Evolutionary conservation across 139 green algal genomes (phyloP), one percentile per base, ranked within the genome.

Genomic region (Chlamydomonas incerta): DNA sequence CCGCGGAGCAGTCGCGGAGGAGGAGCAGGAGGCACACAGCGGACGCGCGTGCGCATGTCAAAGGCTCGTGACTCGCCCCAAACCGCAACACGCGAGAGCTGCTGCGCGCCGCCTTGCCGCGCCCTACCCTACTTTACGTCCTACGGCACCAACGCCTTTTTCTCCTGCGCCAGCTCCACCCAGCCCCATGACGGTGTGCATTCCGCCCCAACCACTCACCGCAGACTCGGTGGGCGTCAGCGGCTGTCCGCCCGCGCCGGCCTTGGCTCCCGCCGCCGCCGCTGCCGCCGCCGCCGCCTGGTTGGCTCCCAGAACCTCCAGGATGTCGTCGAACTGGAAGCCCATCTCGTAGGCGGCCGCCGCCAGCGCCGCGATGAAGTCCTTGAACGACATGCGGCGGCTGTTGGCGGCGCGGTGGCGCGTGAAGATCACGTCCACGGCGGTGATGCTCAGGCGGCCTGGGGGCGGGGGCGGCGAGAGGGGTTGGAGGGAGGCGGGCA

Each of bases 361-460:
- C 0, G 87, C 89, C 33, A 94, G 82, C 13, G 87, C 86, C 9
- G 58, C 37, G 28, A 82, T 85, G 69, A 89, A 83, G 75, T 93
- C 83, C 70, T 88, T 90, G 87, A 89, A 92, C 20, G 52, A 83
- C 79, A 94, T 73, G 62, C 91, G 87, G 1, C 89, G 70, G 34
- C 70, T 80, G 37, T 87, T 85, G 41, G 82, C 63, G 0, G 89
- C 72, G 33, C 89, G 87, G 83, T 90, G 92, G 47, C 91, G 77
- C 52, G 88, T 89, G 33, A 92, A 92, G 28, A 94, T 76, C 2
- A 94, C 87, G 46, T 94, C 91, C 31, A 94, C 74, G 2, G 87
- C 88, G 35, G 87, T 92, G 9, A 80, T 89, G 33, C 70, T 82
- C 77, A 94, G 74, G 17, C 88, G 89, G 20, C 91, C 91, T 94